Evolutionary conservation across 495 filamentous ascomycete genomes (phyloP), one percentile per base, ranked within the genome.

Genomic region (Penicillium mononematosum): DNA sequence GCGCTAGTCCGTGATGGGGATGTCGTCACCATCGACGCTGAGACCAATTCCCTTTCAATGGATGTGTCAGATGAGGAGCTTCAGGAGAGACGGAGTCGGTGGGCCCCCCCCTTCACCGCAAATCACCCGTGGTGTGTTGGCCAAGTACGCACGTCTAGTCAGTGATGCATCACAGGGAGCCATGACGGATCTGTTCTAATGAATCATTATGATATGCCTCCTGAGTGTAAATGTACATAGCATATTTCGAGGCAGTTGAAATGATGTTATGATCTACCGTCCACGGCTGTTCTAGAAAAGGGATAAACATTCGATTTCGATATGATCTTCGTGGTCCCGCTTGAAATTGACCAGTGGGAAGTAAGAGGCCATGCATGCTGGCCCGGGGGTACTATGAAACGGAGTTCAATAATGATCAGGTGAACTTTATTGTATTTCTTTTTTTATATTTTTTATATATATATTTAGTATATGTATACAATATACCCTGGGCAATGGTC

Each of bases 51-150:
- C 41, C 78, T 97, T 50, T 79, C 72, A 58, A 85, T 90, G 83
- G 83, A 92, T 59, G 83, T 96, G 3, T 84, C 81, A 55, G 85
- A 87, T 20, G 83, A 85, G 61, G 92, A 95, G 74, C 77, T 98
- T 58, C 72, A 80, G 64, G 73, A 74, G 64, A 77, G 94, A 32
- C 71, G 85, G 65, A 78, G 76, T 55, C 76, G 71, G 56, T 98
- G 94, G 94, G 87, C 80, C 63, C 77, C 85, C 54, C 54, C 92
- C 91, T 5, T 77, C 72, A 61, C 81, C 84, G 65, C 81, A 79
- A 65, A 89, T 93, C n/a, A 91, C 88, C 59, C 83, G 94, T 36
- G 94, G 94, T 45, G 87, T 86, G 47, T 66, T 98, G 73, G 93
- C 90, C 11, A 98, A 98, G 79, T 98, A 97, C 77, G 90, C 88